Base-by-base conservation (phyloP, 495 filamentous ascomycete species). In the Hyaloscypha bicolor region DNA sequence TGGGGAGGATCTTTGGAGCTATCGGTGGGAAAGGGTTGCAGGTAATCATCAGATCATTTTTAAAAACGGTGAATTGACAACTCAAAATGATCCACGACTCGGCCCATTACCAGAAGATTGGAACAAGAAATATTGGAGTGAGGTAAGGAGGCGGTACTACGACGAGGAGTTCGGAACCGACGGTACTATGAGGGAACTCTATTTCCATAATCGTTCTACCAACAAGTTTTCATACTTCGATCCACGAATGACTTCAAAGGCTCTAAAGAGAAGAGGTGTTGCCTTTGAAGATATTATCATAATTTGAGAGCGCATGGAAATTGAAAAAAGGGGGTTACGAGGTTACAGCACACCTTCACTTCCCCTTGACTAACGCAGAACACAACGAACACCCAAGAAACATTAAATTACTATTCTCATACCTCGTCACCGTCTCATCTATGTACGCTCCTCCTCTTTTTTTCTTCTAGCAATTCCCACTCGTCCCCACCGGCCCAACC, bases 401-500 rank as follows among this genome's bases (percentile, higher is more conserved):
- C 42, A 48, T 48, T 48, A 48, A 1, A 48, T 19, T 16, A 16
- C 42, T 48, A 16, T 48, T 48, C 16, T 48, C 35, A 37, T 37
- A 6, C 11, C 42, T 48, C 42, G 1, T 14, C 42, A 48, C 16
- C 42, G 16, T 48, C 42, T 16, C 4, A 14, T 48, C 9, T 48
- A 48, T 48, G 16, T 48, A 4, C 42, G 16, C 11, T 14, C 42
- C 4, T 48, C 16, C 3, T 3, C 12, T 3, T 1, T 37, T 12
- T 37, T 12, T 3, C 35, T 1, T 37, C 42, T 67, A 71, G 31
- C 71, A 73, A 58, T 31, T 42, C 2, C 69, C 72, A 55, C 39
- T 25, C 31, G 66, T 69, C 31, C 72, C 72, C 12, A 71, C 64
- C 4, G 71, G 58, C 31, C 79, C 79, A 19, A 42, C 55, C 75